Evolutionary conservation across 371 early-diverging fungal species (phyloP), one percentile per base, ranked within the genome.

Genomic region (Gilbertella persicaria): DNA sequence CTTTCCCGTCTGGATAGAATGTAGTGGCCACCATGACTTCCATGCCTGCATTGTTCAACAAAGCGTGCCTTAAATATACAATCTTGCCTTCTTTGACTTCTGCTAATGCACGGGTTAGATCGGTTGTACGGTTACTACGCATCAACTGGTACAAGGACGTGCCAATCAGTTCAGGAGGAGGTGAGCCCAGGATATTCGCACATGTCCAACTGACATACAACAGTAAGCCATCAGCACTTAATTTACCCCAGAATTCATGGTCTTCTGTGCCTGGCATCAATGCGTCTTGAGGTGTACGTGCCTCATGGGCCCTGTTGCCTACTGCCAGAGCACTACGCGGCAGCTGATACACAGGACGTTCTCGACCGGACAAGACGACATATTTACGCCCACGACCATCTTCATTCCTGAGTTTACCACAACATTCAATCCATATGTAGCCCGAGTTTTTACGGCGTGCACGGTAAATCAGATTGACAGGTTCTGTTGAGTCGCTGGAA

Each of bases 371-470:
- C 24, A 87, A 55, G 9, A 87, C 73, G 25, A 84, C 79, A 55
- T 83, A 87, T 50, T 84, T 84, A 5, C 82, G 74, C n/a, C 85
- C 80, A 50, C 79, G 78, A 36, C 72, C 68, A 51, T 74, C 78
- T 43, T 79, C 78, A 36, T 78, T 79, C 45, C 79, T 63, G 38
- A 79, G 60, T 30, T 74, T 73, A 14, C 86, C 86, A 16, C 56
- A 67, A n/a, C 82, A 78, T 51, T 86, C 85, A 33, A 85, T 53
- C 74, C 85, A 86, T 39, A 83, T 63, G 56, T 80, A 85, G 2
- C 80, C 83, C 7, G 76, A 70, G 20, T 58, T 57, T 62, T 82
- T 82, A 17, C 75, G 63, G 5, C 73, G 66, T 23, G 82, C 73
- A 17, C 88, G 79, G 48, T 81, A 85, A 10, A 86, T 67, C 13